phyloP scores from a whole-genome alignment of 2,329 filamentous ascomycete species.

The Pseudocercospora pini-densiflorae region DNA sequence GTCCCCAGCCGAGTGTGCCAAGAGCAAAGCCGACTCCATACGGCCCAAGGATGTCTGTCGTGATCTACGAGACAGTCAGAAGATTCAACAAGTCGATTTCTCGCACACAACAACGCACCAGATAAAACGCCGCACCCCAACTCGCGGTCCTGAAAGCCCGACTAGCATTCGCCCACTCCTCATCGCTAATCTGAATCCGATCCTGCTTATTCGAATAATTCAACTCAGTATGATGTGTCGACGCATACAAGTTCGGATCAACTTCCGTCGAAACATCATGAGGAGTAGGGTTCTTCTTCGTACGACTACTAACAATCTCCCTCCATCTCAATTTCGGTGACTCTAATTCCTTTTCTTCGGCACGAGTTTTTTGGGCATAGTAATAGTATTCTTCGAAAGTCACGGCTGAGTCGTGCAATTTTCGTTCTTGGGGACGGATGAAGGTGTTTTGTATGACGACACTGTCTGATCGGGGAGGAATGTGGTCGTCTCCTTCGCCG shows the following conservation, averaged over 20 bases:
- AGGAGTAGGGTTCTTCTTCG: conserved; percentile 19
- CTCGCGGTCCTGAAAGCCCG: conserved; percentile 43
- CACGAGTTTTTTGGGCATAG: conserved; percentile 33
- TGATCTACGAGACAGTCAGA: conserved; percentile 36
- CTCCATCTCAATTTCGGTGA: conserved; percentile 26
- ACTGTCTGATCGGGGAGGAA: not conserved
- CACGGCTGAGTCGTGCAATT: conserved; percentile 34
- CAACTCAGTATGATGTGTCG: conserved; percentile 14
- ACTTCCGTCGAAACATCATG: conserved; percentile 11
- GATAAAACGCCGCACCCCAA: conserved; percentile 47
- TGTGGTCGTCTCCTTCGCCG: not conserved
- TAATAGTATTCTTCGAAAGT: conserved; percentile 36
- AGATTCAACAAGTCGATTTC: too few species aligned
- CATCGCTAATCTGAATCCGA: conserved; percentile 33
- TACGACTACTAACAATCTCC: conserved; percentile 21
- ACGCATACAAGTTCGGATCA: conserved; percentile 6
- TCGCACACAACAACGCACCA: too few species aligned
- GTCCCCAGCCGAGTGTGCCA: conserved; percentile 39
- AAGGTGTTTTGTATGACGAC: conserved; percentile 13
- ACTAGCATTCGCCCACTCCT: conserved; percentile 42
- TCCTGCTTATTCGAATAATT: conserved; percentile 25
- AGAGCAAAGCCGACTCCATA: conserved; percentile 39
- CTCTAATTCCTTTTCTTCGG: conserved; percentile 23
- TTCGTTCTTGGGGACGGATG: conserved; percentile 37
- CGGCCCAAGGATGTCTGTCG: conserved; percentile 49